Evolutionary conservation across 768 basidiomycete genomes (phyloP).

Genomic region (Serendipita sp.): DNA sequence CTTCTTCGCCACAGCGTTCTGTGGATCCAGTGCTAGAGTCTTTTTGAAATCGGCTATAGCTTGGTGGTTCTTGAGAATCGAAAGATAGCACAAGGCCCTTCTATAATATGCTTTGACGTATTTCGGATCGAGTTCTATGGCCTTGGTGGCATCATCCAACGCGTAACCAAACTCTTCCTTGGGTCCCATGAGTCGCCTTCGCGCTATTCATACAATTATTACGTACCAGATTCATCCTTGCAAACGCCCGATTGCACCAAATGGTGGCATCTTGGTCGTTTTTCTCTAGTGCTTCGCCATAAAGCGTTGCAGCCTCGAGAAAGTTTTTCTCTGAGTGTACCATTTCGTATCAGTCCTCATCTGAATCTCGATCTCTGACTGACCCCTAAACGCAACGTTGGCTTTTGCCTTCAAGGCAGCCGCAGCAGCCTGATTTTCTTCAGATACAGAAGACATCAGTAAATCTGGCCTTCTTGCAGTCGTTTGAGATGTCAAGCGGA

Average conservation of each 20-base stretch:
- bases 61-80: slow-evolving; percentile 70
- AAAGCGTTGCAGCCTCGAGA: slow-evolving; percentile 54
- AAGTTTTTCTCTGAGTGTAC: slow-evolving; percentile 48
- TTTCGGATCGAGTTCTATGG: slow-evolving; percentile 72
- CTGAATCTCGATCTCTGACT: slow-evolving; percentile 13
- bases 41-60: slow-evolving; percentile 82
- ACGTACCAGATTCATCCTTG: slow-evolving; percentile 60
- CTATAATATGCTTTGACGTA: slow-evolving; percentile 87
- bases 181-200: background rate
- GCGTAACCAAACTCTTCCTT: slow-evolving; percentile 84
- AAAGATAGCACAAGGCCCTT: slow-evolving; percentile 79
- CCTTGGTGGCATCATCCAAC: slow-evolving; percentile 65
- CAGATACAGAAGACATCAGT: slow-evolving; percentile 34
- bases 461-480: slow-evolving; percentile 28
- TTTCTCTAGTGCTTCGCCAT: slow-evolving; percentile 67
- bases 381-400: slow-evolving; percentile 73
- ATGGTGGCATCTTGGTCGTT: slow-evolving; percentile 80
- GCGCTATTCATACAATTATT: background rate
- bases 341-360: slow-evolving; percentile 5
- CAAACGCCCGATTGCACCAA: slow-evolving; percentile 83
- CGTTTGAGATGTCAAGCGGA: slow-evolving; percentile 33
- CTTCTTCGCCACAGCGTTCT: slow-evolving; percentile 59
- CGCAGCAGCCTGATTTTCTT: slow-evolving; percentile 53
- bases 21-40: slow-evolving; percentile 67
- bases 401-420: slow-evolving; percentile 63